phyloP scores from a whole-genome alignment of 176 grass and related monocot genomes.

The Miscanthus lutarioriparius region DNA sequence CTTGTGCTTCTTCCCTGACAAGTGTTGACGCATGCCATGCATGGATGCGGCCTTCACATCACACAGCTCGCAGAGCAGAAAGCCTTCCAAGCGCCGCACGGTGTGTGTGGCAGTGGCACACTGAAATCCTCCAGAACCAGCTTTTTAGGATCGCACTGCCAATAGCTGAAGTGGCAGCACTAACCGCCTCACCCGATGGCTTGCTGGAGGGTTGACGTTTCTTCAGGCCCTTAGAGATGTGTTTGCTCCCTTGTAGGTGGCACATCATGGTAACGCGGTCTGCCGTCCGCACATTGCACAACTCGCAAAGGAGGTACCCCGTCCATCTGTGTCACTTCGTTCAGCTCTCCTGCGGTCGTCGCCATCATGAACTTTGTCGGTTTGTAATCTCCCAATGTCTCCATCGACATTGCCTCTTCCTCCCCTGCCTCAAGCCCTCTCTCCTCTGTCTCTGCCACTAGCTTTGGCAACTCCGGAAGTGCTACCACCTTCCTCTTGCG shows the following conservation, averaged over 20 bases:
- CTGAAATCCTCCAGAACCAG: neutral
- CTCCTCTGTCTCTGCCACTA: neutral
- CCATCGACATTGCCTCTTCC: too few species aligned
- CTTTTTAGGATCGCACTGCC: neutral
- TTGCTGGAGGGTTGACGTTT: neutral
- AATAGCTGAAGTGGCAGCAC: neutral
- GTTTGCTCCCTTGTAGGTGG: conserved; percentile 36
- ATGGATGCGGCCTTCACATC: neutral
- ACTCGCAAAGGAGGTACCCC: conserved; percentile 46
- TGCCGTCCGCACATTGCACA: neutral
- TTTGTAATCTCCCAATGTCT: neutral
- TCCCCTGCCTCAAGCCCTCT: neutral
- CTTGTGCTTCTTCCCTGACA: conserved; percentile 31
- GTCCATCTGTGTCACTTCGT: conserved; percentile 37
- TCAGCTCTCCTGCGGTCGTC: neutral
- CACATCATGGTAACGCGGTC: conserved; percentile 36
- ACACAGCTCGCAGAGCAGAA: conserved; percentile 28
- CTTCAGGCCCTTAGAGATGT: conserved; percentile 25
- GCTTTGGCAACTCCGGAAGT: too few species aligned
- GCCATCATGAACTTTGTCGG: conserved; percentile 10
- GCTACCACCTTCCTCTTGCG: conserved; percentile 22
- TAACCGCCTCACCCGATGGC: neutral
- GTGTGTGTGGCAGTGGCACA: neutral
- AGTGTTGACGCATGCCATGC: neutral
- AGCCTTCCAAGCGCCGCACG: neutral